Evolutionary conservation across 148 eudicot species (phyloP), one percentile per base, ranked within the genome.

Genomic region (Nyssa sinensis): DNA sequence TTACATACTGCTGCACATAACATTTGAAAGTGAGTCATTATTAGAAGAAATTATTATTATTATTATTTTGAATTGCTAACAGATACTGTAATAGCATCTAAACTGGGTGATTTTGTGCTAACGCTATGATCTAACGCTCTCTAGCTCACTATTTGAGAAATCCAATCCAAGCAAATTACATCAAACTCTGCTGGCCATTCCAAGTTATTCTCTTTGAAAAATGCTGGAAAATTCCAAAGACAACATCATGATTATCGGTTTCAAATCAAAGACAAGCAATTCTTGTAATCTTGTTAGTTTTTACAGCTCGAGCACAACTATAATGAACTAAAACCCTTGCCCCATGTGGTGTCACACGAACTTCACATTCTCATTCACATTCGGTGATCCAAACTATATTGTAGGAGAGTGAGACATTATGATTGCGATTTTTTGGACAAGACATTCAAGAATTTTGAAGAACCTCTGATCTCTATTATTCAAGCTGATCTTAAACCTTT

Each of bases 181-280:
- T 59, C 63, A 29, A 62, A 10, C 59, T 29, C 59, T 12, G 19
- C 39, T 61, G 21, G 30, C 35, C 14, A 19, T 47, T 49, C 19
- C 7, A 28, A 1, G 25, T 19, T 68, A 17, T 7, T 47, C 59
- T 39, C 7, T 47, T 68, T 0, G 61, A 53, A n/a, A 58, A 59
- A 6, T 23, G 24, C 64, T 31, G 27, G 16, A 29, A 3, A 71
- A 59, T 70, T 32, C 73, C 30, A 70, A 44, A 41, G 34, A 24
- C 73, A 55, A n/a, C 34, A 57, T 70, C 8, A 70, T 57, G 62
- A 19, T 13, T 0, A 57, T 34, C 24, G 5, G 3, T 55, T 32
- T 23, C 44, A n/a, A 70, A 55, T 70, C 62, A 31, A 57, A 70
- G 73, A 32, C 17, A 53, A 49, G 16, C 37, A 30, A 3, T 57